phyloP scores from a whole-genome alignment of 129 eudicot species.

The sunflower (Helianthus annuus) region DNA sequence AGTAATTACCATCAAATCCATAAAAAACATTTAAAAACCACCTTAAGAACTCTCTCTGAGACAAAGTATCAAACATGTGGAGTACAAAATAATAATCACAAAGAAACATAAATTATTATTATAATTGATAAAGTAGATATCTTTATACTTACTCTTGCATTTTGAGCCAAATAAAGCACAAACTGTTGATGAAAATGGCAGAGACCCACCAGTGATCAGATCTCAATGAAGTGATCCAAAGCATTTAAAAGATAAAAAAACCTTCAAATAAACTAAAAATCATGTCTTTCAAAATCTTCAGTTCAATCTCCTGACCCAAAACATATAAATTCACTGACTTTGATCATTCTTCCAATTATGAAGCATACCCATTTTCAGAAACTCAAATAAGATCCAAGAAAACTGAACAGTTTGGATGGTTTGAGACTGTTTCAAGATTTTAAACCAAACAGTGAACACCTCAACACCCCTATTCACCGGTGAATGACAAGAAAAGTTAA shows the following conservation, averaged over 20 bases:
- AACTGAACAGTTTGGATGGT: no score
- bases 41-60: conserved; percentile 16
- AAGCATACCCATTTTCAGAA: conserved; percentile 14
- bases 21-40: neutral
- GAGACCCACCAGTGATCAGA: conserved; percentile 69
- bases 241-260: conserved; percentile 38
- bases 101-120: conserved; percentile 33
- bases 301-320: conserved; percentile 47
- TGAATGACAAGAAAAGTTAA: no score
- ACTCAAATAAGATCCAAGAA: conserved; percentile 14
- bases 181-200: conserved; percentile 39
- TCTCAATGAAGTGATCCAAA: conserved; percentile 75
- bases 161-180: conserved; percentile 50
- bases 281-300: conserved; percentile 47
- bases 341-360: conserved; percentile 20
- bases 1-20: conserved; percentile 12
- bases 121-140: conserved; percentile 24
- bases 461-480: no score
- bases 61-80: conserved; percentile 26
- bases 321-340: neutral
- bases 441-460: no score
- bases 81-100: conserved; percentile 24
- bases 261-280: conserved; percentile 37
- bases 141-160: conserved; percentile 57
- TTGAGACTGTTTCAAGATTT: no score